These are phyloP conservation scores for Polygonum aviculare DNA, from an alignment of 148 eudicot genomes.

Conservation along the genomic window DNA sequence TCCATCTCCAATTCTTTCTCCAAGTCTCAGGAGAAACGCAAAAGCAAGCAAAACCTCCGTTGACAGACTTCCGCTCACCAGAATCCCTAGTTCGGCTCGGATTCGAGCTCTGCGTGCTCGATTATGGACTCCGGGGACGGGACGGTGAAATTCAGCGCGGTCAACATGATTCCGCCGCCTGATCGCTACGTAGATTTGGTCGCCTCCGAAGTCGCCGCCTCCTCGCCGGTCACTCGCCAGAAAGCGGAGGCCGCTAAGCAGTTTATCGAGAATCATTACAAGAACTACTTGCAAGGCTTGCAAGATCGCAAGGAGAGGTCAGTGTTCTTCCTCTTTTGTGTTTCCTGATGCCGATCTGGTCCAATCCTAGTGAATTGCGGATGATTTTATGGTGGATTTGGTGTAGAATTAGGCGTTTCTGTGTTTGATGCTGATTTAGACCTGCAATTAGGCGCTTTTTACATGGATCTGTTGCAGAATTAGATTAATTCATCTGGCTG, in stretches of 20 bases:
- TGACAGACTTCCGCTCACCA: too few relatives aligned
- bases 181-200: conserved; percentile 31
- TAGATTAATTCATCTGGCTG: background rate
- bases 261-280: conserved; percentile 52
- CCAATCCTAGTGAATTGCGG: background rate
- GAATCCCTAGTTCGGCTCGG: background rate
- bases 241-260: conserved; percentile 46
- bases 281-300: conserved; percentile 42
- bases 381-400: background rate
- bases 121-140: conserved; percentile 16
- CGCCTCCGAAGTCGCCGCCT: conserved; percentile 27
- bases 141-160: conserved; percentile 12
- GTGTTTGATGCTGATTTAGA: background rate
- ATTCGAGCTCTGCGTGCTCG: background rate
- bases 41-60: background rate
- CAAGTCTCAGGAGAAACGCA: background rate
- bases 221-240: conserved; percentile 42
- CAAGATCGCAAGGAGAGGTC: conserved; percentile 53
- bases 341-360: background rate
- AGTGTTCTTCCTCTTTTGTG: background rate
- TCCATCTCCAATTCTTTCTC: background rate
- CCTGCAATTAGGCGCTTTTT: background rate
- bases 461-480: background rate
- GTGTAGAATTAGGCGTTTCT: background rate
- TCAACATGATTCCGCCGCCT: conserved; percentile 16